Percentiles rank a stretch among this genome's conserved stretches.
These are phyloP conservation scores for Chrysopogon serrulatus DNA, from an alignment of 176 grass and related monocot species.

Conservation along the genomic window DNA sequence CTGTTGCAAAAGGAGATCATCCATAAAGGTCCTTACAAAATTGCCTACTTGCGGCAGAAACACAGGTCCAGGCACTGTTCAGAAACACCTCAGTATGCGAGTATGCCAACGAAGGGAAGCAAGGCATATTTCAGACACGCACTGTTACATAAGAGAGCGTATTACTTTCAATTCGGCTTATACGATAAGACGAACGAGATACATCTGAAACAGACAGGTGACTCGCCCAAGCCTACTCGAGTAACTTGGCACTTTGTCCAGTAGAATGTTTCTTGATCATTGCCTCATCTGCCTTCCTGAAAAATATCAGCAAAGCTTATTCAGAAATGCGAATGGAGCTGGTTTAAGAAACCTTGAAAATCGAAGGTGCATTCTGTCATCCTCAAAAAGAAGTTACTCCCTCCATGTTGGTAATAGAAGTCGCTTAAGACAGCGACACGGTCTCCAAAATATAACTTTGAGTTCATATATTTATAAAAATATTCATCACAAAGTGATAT, in stretches of 20 bases:
- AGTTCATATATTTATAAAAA: no score
- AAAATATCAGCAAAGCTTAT: not conserved
- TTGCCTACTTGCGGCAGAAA: not conserved
- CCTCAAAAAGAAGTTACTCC: no score
- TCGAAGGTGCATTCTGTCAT: no score
- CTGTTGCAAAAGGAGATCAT: not conserved
- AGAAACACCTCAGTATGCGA: not conserved
- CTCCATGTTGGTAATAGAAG: no score
- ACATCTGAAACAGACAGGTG: not conserved
- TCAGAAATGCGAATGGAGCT: not conserved
- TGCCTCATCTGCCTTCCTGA: conserved; percentile 21
- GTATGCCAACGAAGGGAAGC: not conserved
- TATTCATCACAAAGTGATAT: no score
- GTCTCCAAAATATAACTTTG: no score
- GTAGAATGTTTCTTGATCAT: conserved; percentile 22
- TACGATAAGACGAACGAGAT: not conserved
- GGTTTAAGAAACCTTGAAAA: not conserved
- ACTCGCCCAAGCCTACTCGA: not conserved
- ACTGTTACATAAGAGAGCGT: not conserved
- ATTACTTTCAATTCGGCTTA: not conserved
- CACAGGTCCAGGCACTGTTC: not conserved
- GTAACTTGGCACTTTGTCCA: not conserved
- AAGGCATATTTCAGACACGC: not conserved
- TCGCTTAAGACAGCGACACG: no score
- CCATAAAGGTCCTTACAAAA: not conserved